Conservation (phyloP, 2,329 filamentous ascomycete genomes). For the Clarireedia sp. region DNA sequence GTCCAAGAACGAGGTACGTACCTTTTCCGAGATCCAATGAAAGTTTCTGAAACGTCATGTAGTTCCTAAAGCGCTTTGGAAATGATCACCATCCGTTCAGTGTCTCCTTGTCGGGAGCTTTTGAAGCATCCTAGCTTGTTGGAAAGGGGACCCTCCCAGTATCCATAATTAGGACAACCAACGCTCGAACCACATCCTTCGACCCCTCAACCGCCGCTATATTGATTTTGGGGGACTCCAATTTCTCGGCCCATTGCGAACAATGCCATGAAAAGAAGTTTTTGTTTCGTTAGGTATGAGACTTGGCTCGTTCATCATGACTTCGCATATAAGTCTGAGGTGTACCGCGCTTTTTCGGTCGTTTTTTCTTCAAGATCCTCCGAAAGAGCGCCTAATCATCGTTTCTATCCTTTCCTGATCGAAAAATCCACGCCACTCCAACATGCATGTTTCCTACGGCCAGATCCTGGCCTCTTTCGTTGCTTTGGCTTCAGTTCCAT, state of each 20-base stretch:
- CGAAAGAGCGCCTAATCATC: neutral
- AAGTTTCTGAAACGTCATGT: too few species aligned
- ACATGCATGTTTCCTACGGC: neutral
- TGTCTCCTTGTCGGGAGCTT: neutral
- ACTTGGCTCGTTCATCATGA: neutral
- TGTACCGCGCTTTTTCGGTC: neutral
- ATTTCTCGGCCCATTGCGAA: neutral
- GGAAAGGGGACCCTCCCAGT: neutral
- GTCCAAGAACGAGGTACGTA: neutral
- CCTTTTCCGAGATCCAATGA: neutral
- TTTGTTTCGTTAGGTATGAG: neutral
- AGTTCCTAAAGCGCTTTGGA: neutral
- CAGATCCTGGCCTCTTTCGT: neutral
- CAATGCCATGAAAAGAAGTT: neutral
- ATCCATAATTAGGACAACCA: conserved; percentile 1
- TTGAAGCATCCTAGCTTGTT: neutral
- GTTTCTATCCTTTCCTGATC: neutral
- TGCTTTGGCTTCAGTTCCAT: neutral
- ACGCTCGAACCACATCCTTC: conserved; percentile 1
- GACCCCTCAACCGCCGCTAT: neutral
- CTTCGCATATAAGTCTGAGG: neutral
- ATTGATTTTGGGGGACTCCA: neutral
- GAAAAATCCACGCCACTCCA: neutral
- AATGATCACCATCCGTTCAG: neutral
- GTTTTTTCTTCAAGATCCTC: neutral